phyloP scores from a whole-genome alignment of 805 yeast genomes.

The Metschnikowia arizonensis region DNA sequence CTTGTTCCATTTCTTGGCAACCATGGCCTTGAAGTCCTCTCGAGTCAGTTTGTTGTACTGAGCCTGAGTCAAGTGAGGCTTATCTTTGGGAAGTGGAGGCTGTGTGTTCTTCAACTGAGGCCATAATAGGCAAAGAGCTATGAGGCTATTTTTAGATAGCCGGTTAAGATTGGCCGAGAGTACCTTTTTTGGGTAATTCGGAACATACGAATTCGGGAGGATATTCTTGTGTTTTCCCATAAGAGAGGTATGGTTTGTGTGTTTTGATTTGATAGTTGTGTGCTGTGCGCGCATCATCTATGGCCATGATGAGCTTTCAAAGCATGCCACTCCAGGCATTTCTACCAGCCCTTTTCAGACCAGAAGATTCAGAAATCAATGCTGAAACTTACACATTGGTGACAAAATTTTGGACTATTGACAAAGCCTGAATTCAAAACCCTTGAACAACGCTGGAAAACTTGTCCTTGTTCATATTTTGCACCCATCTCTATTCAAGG shows the following conservation, averaged over 20 bases:
- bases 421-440: too few relatives aligned
- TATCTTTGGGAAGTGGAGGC: slow-evolving; percentile 14
- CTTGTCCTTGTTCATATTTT: background rate
- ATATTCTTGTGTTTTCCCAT: slow-evolving; percentile 23
- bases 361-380: too few relatives aligned
- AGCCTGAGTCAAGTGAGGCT: slow-evolving; percentile 6
- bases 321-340: too few relatives aligned
- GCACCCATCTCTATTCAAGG: background rate
- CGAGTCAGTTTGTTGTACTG: slow-evolving; percentile 10
- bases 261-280: slow-evolving; percentile 4
- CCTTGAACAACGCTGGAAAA: too few relatives aligned
- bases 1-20: slow-evolving; percentile 22
- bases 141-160: slow-evolving; percentile 30
- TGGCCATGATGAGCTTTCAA: background rate
- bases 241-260: background rate
- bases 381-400: too few relatives aligned
- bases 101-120: slow-evolving; percentile 27
- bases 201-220: slow-evolving; percentile 38
- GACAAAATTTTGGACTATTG: too few relatives aligned
- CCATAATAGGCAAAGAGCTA: slow-evolving; percentile 34
- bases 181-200: slow-evolving; percentile 25
- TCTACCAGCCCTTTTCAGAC: too few relatives aligned
- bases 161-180: slow-evolving; percentile 22
- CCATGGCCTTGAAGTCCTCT: slow-evolving; percentile 12
- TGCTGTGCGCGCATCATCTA: slow-evolving; percentile 2